Base-by-base conservation (phyloP, 2,329 filamentous ascomycete species). In the Metarhizium brunneum region DNA sequence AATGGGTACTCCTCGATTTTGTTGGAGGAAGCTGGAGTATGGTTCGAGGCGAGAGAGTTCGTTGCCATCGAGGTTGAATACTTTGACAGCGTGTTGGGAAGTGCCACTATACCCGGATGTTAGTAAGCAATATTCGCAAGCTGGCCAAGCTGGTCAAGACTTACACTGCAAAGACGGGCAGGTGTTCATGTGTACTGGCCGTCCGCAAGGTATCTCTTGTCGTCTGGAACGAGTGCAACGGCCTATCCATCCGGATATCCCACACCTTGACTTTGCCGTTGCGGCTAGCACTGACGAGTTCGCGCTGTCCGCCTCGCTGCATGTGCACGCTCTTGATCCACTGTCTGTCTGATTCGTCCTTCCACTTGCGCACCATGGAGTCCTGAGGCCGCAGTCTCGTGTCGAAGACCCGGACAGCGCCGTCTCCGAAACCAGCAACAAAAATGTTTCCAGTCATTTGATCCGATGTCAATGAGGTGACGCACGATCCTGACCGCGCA, bases 391-490 rank as follows among this genome's bases (percentile, higher is more conserved):
- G 85, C 59, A 89, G 74, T 13, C 94, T 85, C 61, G 92, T 90
- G 69, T 99, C 94, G 67, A 96, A 99, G 4, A 96, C 91, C 53
- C 94, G 84, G 47, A 99, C 86, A 1, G 91, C 92, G 38, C 94
- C 94, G 65, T 99, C 95, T 18, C 94, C 94, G 65, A 97, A 99
- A 3, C 94, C 94, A 45, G 94, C 94, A 11, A 96, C 88, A 65
- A 99, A 96, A 49, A 96, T 85, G 65, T 96, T 92, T 47, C 94
- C 94, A 53, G 95, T 95, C 71, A 99, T 95, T 77, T 97, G 94
- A 70, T 99, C 94, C 16, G 91, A 96, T 2, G 94, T 97, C 60
- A 99, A 75, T 8, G 91, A 95, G 4, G 94, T 99, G 59, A 99
- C 94, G 69, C 92, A 97, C 16, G 91, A 95, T 38, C 91, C 91